Evolutionary conservation across 1,139 yeast species (phyloP).

Genomic region (Suhomyces panamericanus): DNA sequence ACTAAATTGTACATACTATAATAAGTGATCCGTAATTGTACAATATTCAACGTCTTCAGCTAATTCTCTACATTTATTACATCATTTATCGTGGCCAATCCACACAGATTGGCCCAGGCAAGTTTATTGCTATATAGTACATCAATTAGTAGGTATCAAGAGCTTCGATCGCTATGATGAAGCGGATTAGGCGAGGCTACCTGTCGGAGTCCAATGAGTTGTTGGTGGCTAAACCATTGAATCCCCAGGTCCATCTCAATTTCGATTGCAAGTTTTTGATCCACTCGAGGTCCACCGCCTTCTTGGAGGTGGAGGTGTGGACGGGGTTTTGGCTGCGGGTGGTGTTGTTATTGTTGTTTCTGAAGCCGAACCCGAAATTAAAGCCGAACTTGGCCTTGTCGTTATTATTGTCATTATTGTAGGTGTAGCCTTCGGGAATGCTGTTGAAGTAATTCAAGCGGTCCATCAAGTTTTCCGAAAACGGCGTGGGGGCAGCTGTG

Average conservation of each 20-base stretch:
- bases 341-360: neutral
- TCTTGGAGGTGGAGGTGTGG: slow-evolving; percentile 12
- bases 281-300: slow-evolving; percentile 27
- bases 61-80: too few species aligned
- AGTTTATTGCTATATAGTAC: slow-evolving; percentile 1
- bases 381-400: slow-evolving; percentile 1
- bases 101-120: neutral
- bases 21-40: too few species aligned
- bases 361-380: slow-evolving; percentile 11
- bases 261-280: slow-evolving; percentile 29
- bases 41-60: too few species aligned
- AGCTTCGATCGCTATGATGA: too few species aligned
- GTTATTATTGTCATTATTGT: slow-evolving; percentile 8
- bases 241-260: slow-evolving; percentile 34
- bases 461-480: slow-evolving; percentile 27
- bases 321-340: neutral
- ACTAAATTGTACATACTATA: too few species aligned
- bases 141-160: neutral
- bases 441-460: slow-evolving; percentile 26
- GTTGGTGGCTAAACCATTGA: slow-evolving; percentile 9
- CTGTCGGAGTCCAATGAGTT: slow-evolving; percentile 12
- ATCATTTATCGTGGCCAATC: neutral
- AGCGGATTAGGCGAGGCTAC: neutral
- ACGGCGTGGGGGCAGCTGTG: slow-evolving; percentile 17
- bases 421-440: slow-evolving; percentile 17